These are phyloP conservation scores for Coix lacrymajobi DNA, from an alignment of 176 grass and related monocot species.

Conservation along the genomic window DNA sequence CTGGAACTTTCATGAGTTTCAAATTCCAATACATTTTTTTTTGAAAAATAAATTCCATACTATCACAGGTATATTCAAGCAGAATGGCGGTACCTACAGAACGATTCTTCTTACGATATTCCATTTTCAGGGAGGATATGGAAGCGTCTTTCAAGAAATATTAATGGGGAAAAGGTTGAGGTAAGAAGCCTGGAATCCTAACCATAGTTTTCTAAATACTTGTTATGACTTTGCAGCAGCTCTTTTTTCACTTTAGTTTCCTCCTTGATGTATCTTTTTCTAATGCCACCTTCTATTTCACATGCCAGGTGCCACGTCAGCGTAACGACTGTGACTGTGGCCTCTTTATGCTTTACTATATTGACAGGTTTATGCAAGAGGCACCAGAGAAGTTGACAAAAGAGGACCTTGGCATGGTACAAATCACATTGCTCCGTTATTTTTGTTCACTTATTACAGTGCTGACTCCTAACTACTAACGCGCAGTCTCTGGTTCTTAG, in stretches of 20 bases:
- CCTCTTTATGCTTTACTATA: slow-evolving; percentile 58
- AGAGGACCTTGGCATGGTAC: slow-evolving; percentile 40
- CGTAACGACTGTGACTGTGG: slow-evolving; percentile 50
- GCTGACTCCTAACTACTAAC: background rate
- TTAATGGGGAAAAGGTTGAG: slow-evolving; percentile 26
- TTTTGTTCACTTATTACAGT: background rate
- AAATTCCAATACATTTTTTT: slow-evolving; percentile 4
- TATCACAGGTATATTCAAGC: slow-evolving; percentile 41
- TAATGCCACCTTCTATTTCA: slow-evolving; percentile 9
- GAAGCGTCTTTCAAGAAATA: slow-evolving; percentile 33
- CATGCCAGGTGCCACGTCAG: slow-evolving; percentile 49
- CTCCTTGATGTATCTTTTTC: slow-evolving; percentile 23
- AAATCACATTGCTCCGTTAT: background rate
- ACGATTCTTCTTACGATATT: slow-evolving; percentile 34
- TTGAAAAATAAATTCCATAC: slow-evolving; percentile 2
- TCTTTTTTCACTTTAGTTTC: background rate
- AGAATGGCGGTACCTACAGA: slow-evolving; percentile 56
- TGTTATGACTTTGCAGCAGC: background rate
- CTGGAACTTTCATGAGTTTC: slow-evolving; percentile 3
- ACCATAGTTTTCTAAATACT: background rate
- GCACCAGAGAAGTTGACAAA: slow-evolving; percentile 36
- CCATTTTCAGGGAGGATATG: slow-evolving; percentile 50
- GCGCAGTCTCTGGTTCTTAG: slow-evolving; percentile 24
- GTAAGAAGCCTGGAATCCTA: slow-evolving; percentile 26
- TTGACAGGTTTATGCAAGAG: slow-evolving; percentile 55